Percentiles rank a stretch among this genome's conserved stretches.
Conservation (phyloP, 768 basidiomycete species). For the Termitomyces sp. region DNA sequence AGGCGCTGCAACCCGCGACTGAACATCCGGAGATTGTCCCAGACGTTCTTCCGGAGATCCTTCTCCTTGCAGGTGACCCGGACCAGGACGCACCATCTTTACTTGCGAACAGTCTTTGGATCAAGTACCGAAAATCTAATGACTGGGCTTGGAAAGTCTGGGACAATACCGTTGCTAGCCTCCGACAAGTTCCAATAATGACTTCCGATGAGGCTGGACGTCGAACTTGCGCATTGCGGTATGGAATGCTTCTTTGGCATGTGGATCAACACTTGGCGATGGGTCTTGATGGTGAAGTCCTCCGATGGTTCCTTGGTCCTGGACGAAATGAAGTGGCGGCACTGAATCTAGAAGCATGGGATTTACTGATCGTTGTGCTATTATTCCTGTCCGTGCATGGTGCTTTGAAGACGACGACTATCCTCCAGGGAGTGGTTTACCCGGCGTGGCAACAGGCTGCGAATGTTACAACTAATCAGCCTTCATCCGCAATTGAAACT, state of each 20-base stretch:
- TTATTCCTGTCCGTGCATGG: conserved; percentile 61
- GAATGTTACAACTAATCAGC: conserved; percentile 25
- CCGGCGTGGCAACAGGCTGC: conserved; percentile 68
- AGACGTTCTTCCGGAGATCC: conserved; percentile 54
- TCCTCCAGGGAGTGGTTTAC: conserved; percentile 71
- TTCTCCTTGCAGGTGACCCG: conserved; percentile 55
- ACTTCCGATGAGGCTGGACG: conserved; percentile 40
- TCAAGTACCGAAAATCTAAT: conserved; percentile 65
- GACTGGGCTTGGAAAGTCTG: conserved; percentile 83
- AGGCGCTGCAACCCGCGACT: conserved; percentile 44
- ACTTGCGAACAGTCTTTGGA: conserved; percentile 76
- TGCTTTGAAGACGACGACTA: conserved; percentile 65
- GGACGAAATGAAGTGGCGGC: conserved; percentile 60
- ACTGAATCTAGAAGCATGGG: conserved; percentile 61
- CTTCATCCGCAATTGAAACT: conserved; percentile 35
- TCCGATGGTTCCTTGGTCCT: conserved; percentile 66
- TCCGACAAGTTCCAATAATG: conserved; percentile 63
- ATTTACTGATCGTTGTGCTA: conserved; percentile 54
- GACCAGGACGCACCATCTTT: conserved; percentile 57
- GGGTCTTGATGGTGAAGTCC: conserved; percentile 65
- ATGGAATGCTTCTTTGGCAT: conserved; percentile 64
- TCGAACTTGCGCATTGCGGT: conserved; percentile 52
- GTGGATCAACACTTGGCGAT: conserved; percentile 73
- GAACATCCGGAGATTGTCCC: conserved; percentile 37
- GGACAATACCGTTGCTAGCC: conserved; percentile 74